Conservation (phyloP, 176 grass and related monocot genomes). For the Miscanthus lutarioriparius region DNA sequence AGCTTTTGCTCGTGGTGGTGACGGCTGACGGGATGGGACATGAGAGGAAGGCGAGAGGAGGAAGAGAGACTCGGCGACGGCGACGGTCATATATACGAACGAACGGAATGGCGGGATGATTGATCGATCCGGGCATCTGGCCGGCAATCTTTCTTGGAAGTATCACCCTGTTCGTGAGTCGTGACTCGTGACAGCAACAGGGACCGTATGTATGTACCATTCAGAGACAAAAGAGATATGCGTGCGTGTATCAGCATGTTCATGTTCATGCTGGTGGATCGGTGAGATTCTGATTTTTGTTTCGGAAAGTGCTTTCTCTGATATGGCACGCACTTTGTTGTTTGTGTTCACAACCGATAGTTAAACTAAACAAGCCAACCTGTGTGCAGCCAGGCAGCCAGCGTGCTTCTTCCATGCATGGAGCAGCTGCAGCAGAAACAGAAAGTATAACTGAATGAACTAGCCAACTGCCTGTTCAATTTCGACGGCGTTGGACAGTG, state of each 20-base stretch:
- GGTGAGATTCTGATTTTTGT: too few species aligned
- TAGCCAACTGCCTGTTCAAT: neutral
- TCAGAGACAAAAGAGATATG: too few species aligned
- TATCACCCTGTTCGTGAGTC: neutral
- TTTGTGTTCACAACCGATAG: too few species aligned
- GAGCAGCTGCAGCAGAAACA: too few species aligned
- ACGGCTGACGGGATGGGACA: neutral
- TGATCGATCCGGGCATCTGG: neutral
- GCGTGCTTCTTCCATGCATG: too few species aligned
- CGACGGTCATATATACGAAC: neutral
- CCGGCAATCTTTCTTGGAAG: neutral
- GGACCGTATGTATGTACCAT: too few species aligned
- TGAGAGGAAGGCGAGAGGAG: neutral
- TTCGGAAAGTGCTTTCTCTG: too few species aligned
- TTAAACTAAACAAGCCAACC: too few species aligned
- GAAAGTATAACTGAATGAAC: neutral
- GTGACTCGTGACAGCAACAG: too few species aligned
- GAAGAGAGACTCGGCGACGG: neutral
- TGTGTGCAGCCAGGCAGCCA: too few species aligned
- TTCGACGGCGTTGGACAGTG: neutral
- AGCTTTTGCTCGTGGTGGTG: neutral
- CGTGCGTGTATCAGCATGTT: neutral
- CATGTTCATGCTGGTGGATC: too few species aligned
- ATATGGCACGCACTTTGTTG: too few species aligned
- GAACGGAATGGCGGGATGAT: neutral